A percentile compares a stretch with the other conserved stretches of the same genome.
phyloP scores from a whole-genome alignment of 2,329 filamentous ascomycete genomes.

The Penicillium paneum region DNA sequence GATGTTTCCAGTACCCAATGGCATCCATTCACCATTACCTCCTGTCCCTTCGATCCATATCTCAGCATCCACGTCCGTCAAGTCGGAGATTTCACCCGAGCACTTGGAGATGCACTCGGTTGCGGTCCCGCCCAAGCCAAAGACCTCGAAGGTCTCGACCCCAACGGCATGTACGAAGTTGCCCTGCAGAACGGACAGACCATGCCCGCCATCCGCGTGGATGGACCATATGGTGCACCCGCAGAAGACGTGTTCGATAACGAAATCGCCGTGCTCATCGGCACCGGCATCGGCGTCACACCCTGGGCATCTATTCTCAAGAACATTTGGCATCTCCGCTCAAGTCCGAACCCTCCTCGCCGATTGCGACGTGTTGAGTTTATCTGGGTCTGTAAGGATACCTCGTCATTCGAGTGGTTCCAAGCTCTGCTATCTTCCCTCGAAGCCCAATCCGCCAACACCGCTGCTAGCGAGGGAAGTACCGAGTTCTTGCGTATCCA shows the following conservation, averaged over 20 bases:
- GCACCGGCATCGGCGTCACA: constrained; percentile 81
- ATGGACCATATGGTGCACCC: constrained; percentile 93
- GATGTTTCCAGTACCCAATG: constrained; percentile 86
- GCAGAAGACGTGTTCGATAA: constrained; percentile 98
- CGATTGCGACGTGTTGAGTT: constrained; percentile 94
- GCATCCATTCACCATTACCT: constrained; percentile 99
- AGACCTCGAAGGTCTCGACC: constrained; percentile 85
- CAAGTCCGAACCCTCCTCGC: constrained; percentile 81
- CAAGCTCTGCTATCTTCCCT: constrained; percentile 88
- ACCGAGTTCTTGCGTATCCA: constrained; percentile 93
- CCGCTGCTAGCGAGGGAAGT: constrained; percentile 54
- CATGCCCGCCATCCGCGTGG: constrained; percentile 86
- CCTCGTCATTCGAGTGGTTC: constrained; percentile 97
- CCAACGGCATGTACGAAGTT: constrained; percentile 96
- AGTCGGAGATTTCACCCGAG: constrained; percentile 91
- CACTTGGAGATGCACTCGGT: constrained; percentile 93
- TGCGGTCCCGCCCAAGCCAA: constrained; percentile 83
- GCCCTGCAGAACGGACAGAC: constrained; percentile 87
- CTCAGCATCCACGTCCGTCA: constrained; percentile 93
- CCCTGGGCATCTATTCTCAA: constrained; percentile 86
- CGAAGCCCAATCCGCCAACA: constrained; percentile 76
- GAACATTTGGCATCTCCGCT: constrained; percentile 96
- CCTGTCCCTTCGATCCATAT: constrained; percentile 93
- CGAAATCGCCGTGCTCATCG: constrained; percentile 73
- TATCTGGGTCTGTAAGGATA: constrained; percentile 98